Evolutionary conservation across 306 rosid genomes (phyloP).

Genomic region (Prunus armeniaca): DNA sequence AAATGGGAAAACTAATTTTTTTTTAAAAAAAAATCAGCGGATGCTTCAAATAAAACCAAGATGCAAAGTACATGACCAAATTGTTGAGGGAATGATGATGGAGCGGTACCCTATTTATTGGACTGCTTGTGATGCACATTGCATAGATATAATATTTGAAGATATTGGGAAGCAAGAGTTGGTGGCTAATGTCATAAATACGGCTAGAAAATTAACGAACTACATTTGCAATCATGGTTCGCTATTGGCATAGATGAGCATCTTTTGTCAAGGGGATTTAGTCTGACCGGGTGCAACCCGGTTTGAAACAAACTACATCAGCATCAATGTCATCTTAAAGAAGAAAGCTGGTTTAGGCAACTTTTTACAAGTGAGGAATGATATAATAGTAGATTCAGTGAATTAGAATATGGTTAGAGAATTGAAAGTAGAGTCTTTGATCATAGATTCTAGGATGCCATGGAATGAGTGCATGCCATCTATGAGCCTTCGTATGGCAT

Average conservation of each 20-base stretch:
- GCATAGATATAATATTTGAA: not conserved
- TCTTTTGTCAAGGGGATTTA: not conserved
- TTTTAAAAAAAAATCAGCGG: not conserved
- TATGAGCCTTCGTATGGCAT: not conserved
- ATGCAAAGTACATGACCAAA: not conserved
- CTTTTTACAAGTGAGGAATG: too few species aligned
- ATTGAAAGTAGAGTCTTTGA: not conserved
- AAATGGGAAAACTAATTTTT: not conserved
- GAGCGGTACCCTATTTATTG: not conserved
- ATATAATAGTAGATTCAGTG: not conserved
- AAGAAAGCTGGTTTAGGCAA: not conserved
- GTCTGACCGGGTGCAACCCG: not conserved
- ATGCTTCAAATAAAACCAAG: not conserved
- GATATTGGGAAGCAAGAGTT: not conserved
- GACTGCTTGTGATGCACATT: conserved; percentile 2
- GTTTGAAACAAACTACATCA: not conserved
- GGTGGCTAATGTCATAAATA: not conserved
- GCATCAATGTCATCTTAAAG: not conserved
- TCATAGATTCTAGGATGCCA: not conserved
- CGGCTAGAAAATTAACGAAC: not conserved
- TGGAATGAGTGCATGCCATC: not conserved
- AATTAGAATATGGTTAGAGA: not conserved
- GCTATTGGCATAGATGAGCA: not conserved
- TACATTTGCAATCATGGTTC: not conserved
- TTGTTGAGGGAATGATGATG: not conserved